A percentile compares a stretch with the other conserved stretches of the same genome.
Conservation (phyloP, 176 grass and related monocot genomes). For the Miscanthus lutarioriparius region DNA sequence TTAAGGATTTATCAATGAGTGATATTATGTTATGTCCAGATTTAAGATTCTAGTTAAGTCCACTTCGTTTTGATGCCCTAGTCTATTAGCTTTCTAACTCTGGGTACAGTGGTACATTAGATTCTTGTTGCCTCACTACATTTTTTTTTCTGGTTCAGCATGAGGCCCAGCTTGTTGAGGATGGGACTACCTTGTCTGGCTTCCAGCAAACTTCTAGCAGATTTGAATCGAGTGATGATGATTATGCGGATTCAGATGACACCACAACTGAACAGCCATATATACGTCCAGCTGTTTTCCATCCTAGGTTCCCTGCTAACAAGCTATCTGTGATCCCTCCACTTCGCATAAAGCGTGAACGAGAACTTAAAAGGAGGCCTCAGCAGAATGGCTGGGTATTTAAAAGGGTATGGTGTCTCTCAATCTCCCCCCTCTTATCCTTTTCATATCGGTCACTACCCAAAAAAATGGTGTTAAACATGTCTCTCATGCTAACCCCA, state of each 20-base stretch:
- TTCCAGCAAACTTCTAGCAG: conserved; percentile 73
- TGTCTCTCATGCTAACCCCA: neutral
- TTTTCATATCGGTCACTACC: neutral
- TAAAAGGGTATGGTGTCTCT: conserved; percentile 60
- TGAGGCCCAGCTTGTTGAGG: conserved; percentile 86
- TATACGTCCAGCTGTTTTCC: conserved; percentile 46
- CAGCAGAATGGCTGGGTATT: conserved; percentile 76
- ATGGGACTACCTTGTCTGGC: conserved; percentile 64
- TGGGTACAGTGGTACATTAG: conserved; percentile 23
- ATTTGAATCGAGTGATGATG: conserved; percentile 90
- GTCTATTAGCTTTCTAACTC: conserved; percentile 4
- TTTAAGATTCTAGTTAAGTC: neutral
- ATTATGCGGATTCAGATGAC: conserved; percentile 79
- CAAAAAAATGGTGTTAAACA: neutral
- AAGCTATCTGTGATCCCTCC: conserved; percentile 62
- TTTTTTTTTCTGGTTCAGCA: conserved; percentile 50
- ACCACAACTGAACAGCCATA: conserved; percentile 61
- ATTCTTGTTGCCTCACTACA: conserved; percentile 5
- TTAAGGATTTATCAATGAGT: conserved; percentile 11
- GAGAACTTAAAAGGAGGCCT: conserved; percentile 60
- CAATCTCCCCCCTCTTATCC: neutral
- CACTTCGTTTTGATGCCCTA: neutral
- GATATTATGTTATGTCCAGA: neutral
- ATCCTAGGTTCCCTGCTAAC: conserved; percentile 47
- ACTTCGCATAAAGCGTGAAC: conserved; percentile 65